phyloP scores from a whole-genome alignment of 176 grass and related monocot genomes.

The Zoysia pacifica region DNA sequence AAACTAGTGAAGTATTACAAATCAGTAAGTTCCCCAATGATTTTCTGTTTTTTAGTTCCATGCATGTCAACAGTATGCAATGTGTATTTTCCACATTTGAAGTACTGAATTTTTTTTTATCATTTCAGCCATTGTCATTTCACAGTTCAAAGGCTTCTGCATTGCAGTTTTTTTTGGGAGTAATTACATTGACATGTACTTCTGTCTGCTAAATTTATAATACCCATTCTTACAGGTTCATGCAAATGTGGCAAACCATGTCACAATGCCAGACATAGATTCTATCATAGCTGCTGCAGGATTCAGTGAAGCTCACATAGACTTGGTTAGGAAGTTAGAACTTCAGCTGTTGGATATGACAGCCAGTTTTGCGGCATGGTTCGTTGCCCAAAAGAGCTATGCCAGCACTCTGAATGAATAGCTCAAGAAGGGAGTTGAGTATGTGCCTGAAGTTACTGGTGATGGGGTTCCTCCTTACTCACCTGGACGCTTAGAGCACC shows the following conservation, averaged over 20 bases:
- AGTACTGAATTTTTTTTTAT: background rate
- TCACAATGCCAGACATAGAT: constrained; percentile 61
- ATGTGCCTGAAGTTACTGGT: constrained; percentile 63
- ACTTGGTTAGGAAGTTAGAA: constrained; percentile 47
- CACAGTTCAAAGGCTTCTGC: background rate
- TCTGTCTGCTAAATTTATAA: background rate
- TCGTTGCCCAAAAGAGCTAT: constrained; percentile 56
- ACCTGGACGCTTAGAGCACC: constrained; percentile 60
- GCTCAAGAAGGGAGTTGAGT: constrained; percentile 66
- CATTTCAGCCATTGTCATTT: background rate
- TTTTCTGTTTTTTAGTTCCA: constrained; percentile 19
- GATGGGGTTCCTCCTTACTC: constrained; percentile 66
- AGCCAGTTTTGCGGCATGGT: constrained; percentile 55
- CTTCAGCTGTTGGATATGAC: constrained; percentile 53
- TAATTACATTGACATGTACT: background rate
- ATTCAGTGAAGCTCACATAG: constrained; percentile 52
- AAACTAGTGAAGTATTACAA: background rate
- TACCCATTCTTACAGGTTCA: constrained; percentile 53
- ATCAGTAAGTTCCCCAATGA: background rate
- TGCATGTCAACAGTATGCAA: background rate
- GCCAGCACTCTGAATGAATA: constrained; percentile 59
- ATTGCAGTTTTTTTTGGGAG: background rate
- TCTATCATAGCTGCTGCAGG: constrained; percentile 36
- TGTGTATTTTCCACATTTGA: background rate
- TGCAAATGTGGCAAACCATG: constrained; percentile 75